Percentiles rank a stretch among this genome's conserved stretches.
These are phyloP conservation scores for Salix dunnii DNA, from an alignment of 345 rosid genomes.

Conservation along the genomic window DNA sequence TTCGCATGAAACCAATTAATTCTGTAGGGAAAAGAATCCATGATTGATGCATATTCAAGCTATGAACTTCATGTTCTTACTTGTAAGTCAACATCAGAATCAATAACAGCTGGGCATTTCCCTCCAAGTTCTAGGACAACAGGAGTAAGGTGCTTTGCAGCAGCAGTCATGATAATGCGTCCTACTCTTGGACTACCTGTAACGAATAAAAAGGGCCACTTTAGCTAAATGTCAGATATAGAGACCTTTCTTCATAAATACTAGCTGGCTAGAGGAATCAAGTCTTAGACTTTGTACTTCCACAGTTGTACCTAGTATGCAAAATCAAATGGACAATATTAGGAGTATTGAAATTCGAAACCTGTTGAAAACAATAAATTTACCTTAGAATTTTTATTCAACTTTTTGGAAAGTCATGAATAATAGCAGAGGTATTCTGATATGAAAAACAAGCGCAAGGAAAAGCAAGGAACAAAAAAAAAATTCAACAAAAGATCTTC, in stretches of 20 bases:
- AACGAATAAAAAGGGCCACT: neutral
- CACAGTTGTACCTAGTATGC: neutral
- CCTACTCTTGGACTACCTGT: conserved; percentile 48
- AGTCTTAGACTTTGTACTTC: neutral
- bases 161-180: conserved; percentile 53
- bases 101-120: conserved; percentile 55
- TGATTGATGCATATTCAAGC: neutral
- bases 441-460: neutral
- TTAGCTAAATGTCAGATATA: neutral
- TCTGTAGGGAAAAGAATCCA: neutral
- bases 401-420: neutral
- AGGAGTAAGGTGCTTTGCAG: conserved; percentile 54
- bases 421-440: neutral
- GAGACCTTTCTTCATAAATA: neutral
- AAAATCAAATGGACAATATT: neutral
- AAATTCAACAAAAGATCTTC: neutral
- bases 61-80: conserved; percentile 15
- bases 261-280: neutral
- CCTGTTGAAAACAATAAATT: too few relatives aligned
- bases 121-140: conserved; percentile 54
- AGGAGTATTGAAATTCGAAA: neutral
- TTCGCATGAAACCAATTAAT: conserved; percentile 4
- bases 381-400: neutral
- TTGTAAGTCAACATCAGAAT: conserved; percentile 37
- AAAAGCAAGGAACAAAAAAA: neutral